phyloP scores from a whole-genome alignment of 306 rosid species.

The Glycine latifolia region DNA sequence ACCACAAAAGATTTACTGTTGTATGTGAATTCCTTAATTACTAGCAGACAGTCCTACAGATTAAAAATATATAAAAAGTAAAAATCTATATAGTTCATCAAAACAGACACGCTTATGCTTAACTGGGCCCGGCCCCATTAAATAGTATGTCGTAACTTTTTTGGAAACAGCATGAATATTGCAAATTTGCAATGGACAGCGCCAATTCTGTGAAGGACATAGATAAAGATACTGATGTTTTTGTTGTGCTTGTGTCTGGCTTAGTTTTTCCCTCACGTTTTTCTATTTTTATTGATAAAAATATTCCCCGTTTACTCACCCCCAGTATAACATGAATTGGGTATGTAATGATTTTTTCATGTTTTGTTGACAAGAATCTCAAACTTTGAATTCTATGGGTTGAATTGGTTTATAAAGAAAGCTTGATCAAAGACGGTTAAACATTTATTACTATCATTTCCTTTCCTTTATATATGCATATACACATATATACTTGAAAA shows the following conservation, averaged over 20 bases:
- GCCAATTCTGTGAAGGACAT: slow-evolving; percentile 9
- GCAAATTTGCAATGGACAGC: slow-evolving; percentile 15
- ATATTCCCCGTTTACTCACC: background rate
- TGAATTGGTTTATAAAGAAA: slow-evolving; percentile 15
- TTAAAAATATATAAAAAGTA: background rate
- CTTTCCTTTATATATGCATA: slow-evolving; percentile 6
- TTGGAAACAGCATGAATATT: slow-evolving; percentile 32
- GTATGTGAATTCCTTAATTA: background rate
- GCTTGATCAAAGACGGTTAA: background rate
- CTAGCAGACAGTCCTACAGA: background rate
- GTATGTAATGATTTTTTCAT: background rate
- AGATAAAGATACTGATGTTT: background rate
- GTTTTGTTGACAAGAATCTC: slow-evolving; percentile 12
- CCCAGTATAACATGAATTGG: background rate
- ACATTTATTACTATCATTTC: background rate
- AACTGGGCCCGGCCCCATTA: background rate
- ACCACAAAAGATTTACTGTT: background rate
- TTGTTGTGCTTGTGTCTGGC: background rate
- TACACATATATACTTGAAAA: background rate
- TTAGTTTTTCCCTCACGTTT: slow-evolving; percentile 11
- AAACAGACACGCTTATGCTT: background rate
- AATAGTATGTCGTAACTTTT: slow-evolving; percentile 11
- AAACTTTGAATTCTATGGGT: slow-evolving; percentile 6
- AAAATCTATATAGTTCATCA: background rate
- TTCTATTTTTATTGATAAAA: background rate